A percentile compares a stretch with the other conserved stretches of the same genome.
Conservation (phyloP, 2,329 filamentous ascomycete genomes). For the Diaporthe amygdali region DNA sequence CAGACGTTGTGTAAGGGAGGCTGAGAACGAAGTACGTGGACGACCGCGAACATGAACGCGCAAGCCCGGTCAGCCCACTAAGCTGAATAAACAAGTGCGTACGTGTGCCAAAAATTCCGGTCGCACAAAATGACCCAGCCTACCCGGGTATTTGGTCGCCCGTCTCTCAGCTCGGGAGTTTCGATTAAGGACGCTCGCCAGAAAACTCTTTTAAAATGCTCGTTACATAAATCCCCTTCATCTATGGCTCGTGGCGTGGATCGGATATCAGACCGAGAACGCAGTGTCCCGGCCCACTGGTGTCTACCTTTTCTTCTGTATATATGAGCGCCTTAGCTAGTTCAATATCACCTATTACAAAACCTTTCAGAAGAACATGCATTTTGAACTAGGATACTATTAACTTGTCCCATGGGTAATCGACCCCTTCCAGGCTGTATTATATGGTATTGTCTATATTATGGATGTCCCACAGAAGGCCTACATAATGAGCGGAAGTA, state of each 20-base stretch:
- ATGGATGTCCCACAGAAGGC: no score
- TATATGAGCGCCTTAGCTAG: not conserved
- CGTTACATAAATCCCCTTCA: not conserved
- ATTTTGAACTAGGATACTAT: not conserved
- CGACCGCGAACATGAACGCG: not conserved
- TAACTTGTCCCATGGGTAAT: no score
- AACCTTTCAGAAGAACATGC: no score
- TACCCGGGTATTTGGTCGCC: not conserved
- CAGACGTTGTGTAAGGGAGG: not conserved
- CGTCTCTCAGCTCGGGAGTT: not conserved
- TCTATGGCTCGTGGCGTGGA: not conserved
- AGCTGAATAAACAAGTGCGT: not conserved
- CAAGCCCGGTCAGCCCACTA: not conserved
- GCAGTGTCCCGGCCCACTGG: not conserved
- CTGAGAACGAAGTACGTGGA: not conserved
- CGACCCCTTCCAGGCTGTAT: no score
- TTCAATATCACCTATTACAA: not conserved
- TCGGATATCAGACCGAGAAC: not conserved
- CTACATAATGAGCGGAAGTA: no score
- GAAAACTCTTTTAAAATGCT: not conserved
- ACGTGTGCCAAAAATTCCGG: not conserved
- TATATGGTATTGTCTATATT: no score
- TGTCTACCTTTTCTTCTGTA: slow-evolving; percentile 10
- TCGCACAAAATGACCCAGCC: not conserved
- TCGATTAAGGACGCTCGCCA: not conserved